Conservation (phyloP, 768 basidiomycete species). For the Suillus bovinus region DNA sequence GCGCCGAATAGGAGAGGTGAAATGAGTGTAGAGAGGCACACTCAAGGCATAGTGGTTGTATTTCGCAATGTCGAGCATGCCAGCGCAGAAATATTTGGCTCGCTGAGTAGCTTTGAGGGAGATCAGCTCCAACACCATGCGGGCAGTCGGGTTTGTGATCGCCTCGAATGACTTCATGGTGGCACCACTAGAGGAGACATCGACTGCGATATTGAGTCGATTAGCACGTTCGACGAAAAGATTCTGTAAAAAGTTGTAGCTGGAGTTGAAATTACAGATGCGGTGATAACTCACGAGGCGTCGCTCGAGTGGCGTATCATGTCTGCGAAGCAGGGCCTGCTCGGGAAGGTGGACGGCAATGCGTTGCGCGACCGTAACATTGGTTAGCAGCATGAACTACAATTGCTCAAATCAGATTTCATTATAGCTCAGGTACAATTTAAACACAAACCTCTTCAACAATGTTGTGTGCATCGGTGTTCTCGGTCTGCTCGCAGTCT, state of each 20-base stretch:
- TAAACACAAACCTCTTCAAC: constrained; percentile 77
- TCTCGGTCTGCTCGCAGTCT: constrained; percentile 71
- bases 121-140: constrained; percentile 77
- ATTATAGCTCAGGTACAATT: not conserved
- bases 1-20: constrained; percentile 89
- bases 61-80: constrained; percentile 99
- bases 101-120: constrained; percentile 90
- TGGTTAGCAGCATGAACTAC: constrained; percentile 93
- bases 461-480: constrained; percentile 72
- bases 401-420: constrained; percentile 9
- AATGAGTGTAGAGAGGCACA: constrained; percentile 89
- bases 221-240: constrained; percentile 79
- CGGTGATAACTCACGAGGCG: constrained; percentile 61
- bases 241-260: constrained; percentile 45
- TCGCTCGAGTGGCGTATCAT: constrained; percentile 90
- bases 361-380: constrained; percentile 88
- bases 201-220: constrained; percentile 81
- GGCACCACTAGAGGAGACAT: constrained; percentile 74
- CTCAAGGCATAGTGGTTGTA: constrained; percentile 93
- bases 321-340: constrained; percentile 94
- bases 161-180: constrained; percentile 84
- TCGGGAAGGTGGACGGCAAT: constrained; percentile 94
- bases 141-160: constrained; percentile 71
- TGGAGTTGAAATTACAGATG: constrained; percentile 13
- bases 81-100: constrained; percentile 98